Conservation (phyloP, 2,329 filamentous ascomycete species). For the Sarocladium kiliense region DNA sequence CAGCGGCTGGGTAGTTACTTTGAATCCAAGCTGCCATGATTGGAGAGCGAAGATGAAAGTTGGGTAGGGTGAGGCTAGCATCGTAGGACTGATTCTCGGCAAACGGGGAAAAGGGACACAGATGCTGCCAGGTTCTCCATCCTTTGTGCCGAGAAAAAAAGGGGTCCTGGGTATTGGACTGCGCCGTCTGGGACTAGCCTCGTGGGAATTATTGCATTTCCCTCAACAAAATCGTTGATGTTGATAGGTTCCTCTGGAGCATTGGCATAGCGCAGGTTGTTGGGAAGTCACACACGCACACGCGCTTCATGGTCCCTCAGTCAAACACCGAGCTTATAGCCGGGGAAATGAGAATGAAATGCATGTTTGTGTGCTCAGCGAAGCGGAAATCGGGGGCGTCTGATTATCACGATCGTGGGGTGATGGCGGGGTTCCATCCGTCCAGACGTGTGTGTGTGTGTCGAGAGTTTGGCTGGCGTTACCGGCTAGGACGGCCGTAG, state of each 20-base stretch:
- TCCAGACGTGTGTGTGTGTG: not conserved
- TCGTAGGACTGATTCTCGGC: not conserved
- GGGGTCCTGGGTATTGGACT: not conserved
- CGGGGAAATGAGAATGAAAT: not conserved
- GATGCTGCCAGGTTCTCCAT: not conserved
- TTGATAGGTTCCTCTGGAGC: not conserved
- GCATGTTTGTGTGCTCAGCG: not conserved
- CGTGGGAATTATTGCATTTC: not conserved
- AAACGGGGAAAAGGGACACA: conserved; percentile 3
- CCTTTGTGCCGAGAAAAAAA: conserved; percentile 7
- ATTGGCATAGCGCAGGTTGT: not conserved
- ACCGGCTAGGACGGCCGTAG: conserved; percentile 5
- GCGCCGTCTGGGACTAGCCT: not conserved
- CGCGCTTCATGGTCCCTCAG: not conserved
- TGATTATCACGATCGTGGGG: conserved; percentile 1
- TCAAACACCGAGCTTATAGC: not conserved
- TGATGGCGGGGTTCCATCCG: conserved; percentile 6
- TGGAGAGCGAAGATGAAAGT: not conserved
- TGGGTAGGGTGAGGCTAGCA: not conserved
- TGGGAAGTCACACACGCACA: not conserved
- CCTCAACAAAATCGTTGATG: not conserved
- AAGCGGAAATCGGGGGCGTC: not conserved
- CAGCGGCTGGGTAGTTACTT: not conserved
- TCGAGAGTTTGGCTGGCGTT: not conserved
- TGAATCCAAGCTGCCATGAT: not conserved